Evolutionary conservation across 257 asterid species (phyloP).

Genomic region (Solanum sparsipilum): DNA sequence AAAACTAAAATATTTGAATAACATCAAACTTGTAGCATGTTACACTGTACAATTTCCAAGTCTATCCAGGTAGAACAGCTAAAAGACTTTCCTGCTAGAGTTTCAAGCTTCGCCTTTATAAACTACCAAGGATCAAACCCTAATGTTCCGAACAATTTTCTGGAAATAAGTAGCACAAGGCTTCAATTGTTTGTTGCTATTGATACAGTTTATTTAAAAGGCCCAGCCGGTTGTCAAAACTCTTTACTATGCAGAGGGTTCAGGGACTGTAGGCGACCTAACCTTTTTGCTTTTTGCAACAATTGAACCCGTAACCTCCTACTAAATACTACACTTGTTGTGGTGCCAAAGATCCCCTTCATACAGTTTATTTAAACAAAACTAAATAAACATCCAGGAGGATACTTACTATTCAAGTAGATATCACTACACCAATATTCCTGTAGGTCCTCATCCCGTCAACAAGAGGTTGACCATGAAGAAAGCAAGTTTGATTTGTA

Average conservation of each 20-base stretch:
- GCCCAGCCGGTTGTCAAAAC: neutral
- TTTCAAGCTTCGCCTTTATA: neutral
- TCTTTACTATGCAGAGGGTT: neutral
- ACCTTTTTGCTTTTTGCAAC: neutral
- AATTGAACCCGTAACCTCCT: neutral
- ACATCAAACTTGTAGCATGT: neutral
- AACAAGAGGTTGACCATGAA: constrained; percentile 13
- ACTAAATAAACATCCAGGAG: neutral
- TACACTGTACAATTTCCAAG: neutral
- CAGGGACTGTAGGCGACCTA: neutral
- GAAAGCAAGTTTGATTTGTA: constrained; percentile 26
- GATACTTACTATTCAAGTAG: neutral
- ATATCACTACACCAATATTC: neutral
- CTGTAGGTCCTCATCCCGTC: neutral
- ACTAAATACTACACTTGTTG: neutral
- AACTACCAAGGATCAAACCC: neutral
- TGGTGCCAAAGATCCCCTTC: neutral
- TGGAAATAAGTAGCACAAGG: neutral
- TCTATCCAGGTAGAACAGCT: neutral
- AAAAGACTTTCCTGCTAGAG: neutral
- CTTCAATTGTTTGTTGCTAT: neutral
- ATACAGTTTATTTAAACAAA: neutral
- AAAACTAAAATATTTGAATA: neutral
- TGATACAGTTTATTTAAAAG: neutral
- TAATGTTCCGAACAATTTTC: neutral